A percentile compares a stretch with the other conserved stretches of the same genome.
phyloP scores from a whole-genome alignment of 805 yeast species.

The Jamesozyma jinghongensis region DNA sequence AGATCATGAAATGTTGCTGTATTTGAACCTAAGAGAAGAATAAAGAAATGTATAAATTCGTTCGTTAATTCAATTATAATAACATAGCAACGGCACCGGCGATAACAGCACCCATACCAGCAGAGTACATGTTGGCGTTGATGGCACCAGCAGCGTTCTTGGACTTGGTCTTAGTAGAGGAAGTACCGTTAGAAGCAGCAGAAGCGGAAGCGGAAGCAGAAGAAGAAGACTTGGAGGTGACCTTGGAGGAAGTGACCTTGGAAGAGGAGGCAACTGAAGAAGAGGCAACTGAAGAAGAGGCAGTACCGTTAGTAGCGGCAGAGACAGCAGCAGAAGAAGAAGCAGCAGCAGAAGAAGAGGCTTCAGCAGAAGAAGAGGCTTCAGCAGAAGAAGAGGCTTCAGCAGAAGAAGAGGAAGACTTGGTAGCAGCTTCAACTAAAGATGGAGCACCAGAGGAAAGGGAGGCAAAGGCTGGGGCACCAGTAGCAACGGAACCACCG shows the following conservation, averaged over 20 bases:
- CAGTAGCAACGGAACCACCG: constrained; percentile 6
- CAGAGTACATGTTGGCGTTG: neutral
- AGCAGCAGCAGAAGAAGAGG: constrained; percentile 7
- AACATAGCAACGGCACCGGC: constrained; percentile 16
- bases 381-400: constrained; percentile 7
- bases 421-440: constrained; percentile 2
- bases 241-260: constrained; percentile 4
- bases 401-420: constrained; percentile 3
- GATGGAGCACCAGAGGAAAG: constrained; percentile 5
- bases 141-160: constrained; percentile 7
- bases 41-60: neutral
- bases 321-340: constrained; percentile 6
- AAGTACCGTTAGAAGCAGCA: constrained; percentile 4
- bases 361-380: constrained; percentile 7
- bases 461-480: constrained; percentile 5
- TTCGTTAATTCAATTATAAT: constrained; percentile 8
- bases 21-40: neutral
- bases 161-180: constrained; percentile 7
- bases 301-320: constrained; percentile 5
- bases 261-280: constrained; percentile 6
- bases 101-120: constrained; percentile 14
- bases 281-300: constrained; percentile 8
- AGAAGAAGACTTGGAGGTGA: constrained; percentile 6
- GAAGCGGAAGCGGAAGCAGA: constrained; percentile 7
- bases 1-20: neutral